Evolutionary conservation across 202 grass and related monocot genomes (phyloP), one percentile per base, ranked within the genome.

Genomic region (Schoenoplectus triqueter): DNA sequence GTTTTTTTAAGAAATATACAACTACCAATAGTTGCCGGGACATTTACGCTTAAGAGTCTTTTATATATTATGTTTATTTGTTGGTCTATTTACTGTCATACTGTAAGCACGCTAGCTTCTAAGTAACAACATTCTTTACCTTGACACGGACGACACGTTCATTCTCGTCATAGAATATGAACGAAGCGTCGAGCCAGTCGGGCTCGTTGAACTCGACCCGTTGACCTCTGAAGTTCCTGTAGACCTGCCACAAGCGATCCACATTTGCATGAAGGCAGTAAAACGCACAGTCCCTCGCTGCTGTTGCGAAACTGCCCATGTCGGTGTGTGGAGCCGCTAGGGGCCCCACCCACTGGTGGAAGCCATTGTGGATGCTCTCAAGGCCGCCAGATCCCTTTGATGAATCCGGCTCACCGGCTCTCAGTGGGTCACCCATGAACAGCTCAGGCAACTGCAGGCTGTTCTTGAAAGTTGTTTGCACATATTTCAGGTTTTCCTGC

Each of bases 151-250:
- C 83, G 9, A 89, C 56, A 41, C 69, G 50, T 83, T 66, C 21
- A n/a, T 89, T 49, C 66, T 89, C 87, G 20, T 89, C 87, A 52
- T 75, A 66, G 87, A 89, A 89, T 13, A 89, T 40, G 76, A 67
- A 89, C 5, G 74, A 71, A 51, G 75, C 13, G 9, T 89, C 87
- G 7, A 89, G 83, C 87, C 82, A 89, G 59, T 89, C 87, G n/a
- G 51, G 10, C n/a, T 89, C 76, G 10, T 85, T n/a, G 83, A 89
- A 89, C 66, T 89, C 83, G 3, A 73, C 0, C 4, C 5, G n/a
- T 42, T 85, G 65, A 17, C 83, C 83, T 0, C 76, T 64, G 70
- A 84, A 68, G 20, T 52, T 74, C 7, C 83, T 63, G 45, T 85
- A 89, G 21, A 89, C 5, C 1, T 89, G 65, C 87, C 87, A 89